Percentiles rank a stretch among this genome's conserved stretches.
Conservation (phyloP, 1,139 yeast species). For the Scheffersomyces quercinus region DNA sequence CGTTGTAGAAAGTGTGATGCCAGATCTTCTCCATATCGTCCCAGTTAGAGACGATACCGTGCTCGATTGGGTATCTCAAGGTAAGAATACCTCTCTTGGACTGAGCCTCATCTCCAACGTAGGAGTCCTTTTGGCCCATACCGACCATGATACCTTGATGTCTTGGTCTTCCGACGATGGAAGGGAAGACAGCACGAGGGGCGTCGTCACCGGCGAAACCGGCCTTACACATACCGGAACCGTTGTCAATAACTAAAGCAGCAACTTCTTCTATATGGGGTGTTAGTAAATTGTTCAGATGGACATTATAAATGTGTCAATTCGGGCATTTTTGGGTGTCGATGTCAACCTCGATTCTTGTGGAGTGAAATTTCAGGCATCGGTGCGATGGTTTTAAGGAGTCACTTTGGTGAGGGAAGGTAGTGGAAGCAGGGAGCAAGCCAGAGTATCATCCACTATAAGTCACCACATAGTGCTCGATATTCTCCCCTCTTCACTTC, state of each 20-base stretch:
- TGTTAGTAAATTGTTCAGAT: constrained; percentile 16
- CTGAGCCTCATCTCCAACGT: constrained; percentile 99
- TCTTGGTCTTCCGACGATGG: constrained; percentile 99
- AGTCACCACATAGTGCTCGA: no score
- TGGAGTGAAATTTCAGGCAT: no score
- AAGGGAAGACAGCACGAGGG: constrained; percentile 99
- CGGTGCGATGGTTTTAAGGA: no score
- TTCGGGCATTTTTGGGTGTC: no score
- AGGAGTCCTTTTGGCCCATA: constrained; percentile 99
- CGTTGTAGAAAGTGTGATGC: constrained; percentile 98
- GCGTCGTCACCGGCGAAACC: constrained; percentile 99
- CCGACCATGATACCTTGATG: constrained; percentile 99
- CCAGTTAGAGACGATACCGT: constrained; percentile 99
- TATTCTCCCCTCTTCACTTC: no score
- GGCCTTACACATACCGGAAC: constrained; percentile 99
- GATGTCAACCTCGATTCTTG: no score
- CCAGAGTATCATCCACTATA: no score
- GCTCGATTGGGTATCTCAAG: constrained; percentile 98
- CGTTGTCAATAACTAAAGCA: constrained; percentile 95
- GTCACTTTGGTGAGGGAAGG: no score
- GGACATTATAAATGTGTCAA: neutral
- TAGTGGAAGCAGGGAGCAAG: no score
- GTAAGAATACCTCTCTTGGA: constrained; percentile 99
- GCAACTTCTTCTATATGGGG: constrained; percentile 49
- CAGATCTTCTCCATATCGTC: constrained; percentile 99